Evolutionary conservation across 108 stramenopile species (phyloP).

Genomic region (Epithemia pelagica): DNA sequence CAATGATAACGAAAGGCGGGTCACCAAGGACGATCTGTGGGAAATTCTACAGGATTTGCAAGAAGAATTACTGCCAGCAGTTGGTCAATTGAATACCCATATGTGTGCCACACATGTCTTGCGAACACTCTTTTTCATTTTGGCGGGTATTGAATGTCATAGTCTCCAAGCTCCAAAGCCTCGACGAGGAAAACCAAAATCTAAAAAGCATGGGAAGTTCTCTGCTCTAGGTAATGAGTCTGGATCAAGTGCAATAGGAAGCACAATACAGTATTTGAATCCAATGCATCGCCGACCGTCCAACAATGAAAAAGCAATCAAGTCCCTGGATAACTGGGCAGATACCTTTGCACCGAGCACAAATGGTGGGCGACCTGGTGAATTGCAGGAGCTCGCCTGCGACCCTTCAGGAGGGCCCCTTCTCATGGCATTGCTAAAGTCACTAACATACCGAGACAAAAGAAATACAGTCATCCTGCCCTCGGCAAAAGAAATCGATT

Average conservation of each 20-base stretch:
- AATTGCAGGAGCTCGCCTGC: constrained; percentile 61
- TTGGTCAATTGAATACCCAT: constrained; percentile 60
- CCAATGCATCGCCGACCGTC: neutral
- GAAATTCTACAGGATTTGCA: constrained; percentile 37
- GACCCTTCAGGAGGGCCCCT: constrained; percentile 79
- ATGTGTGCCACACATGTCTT: constrained; percentile 83
- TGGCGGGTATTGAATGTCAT: constrained; percentile 41
- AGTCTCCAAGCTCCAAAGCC: constrained; percentile 22
- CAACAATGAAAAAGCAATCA: neutral
- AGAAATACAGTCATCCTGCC: neutral
- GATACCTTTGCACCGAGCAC: constrained; percentile 18
- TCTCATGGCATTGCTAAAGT: constrained; percentile 52
- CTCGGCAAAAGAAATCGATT: constrained; percentile 6
- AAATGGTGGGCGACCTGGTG: constrained; percentile 27
- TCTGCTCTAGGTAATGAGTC: neutral
- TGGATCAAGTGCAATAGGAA: neutral
- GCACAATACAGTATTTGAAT: neutral
- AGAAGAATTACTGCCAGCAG: constrained; percentile 52
- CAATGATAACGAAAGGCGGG: constrained; percentile 5
- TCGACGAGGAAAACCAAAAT: constrained; percentile 57
- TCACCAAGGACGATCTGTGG: constrained; percentile 12
- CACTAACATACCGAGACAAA: constrained; percentile 48
- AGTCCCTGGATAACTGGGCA: constrained; percentile 23
- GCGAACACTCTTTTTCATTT: constrained; percentile 60
- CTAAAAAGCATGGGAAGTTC: constrained; percentile 51